Evolutionary conservation across 2,329 filamentous ascomycete species (phyloP).

Genomic region (Sarocladiaceae sp.): DNA sequence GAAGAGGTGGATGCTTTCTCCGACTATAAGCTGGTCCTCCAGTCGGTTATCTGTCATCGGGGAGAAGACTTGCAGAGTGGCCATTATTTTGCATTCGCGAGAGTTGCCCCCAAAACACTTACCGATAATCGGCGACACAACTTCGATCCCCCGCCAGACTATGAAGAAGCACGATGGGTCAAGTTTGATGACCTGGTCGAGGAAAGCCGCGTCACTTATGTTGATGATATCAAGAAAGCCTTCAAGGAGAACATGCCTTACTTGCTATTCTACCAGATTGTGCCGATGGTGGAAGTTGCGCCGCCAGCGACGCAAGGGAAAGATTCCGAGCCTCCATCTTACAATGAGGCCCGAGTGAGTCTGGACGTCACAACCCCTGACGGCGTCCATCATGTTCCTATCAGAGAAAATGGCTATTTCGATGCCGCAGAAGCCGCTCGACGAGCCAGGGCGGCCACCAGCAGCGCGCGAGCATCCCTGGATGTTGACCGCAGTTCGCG

Average conservation of each 20-base stretch:
- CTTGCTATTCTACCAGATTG: constrained; percentile 90
- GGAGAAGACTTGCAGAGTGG: constrained; percentile 82
- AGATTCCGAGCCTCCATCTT: constrained; percentile 53
- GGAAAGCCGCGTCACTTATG: constrained; percentile 64
- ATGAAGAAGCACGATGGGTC: constrained; percentile 77
- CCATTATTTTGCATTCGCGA: constrained; percentile 84
- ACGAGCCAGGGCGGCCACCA: constrained; percentile 15
- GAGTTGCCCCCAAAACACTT: constrained; percentile 63
- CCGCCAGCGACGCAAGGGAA: constrained; percentile 40
- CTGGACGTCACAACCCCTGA: constrained; percentile 4
- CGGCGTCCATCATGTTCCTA: not conserved
- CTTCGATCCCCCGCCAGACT: constrained; percentile 57
- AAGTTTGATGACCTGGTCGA: constrained; percentile 82
- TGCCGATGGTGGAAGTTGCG: constrained; percentile 73
- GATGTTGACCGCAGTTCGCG: constrained; percentile 46
- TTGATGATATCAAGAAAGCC: constrained; percentile 73
- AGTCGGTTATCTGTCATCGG: constrained; percentile 89
- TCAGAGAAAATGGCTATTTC: constrained; percentile 21
- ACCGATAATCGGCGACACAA: constrained; percentile 55
- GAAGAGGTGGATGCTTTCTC: constrained; percentile 40
- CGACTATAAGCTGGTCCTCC: constrained; percentile 91
- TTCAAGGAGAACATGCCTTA: constrained; percentile 89
- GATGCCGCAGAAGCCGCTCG: constrained; percentile 19
- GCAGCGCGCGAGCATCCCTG: constrained; percentile 32
- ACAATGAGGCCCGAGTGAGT: constrained; percentile 47